Conservation (phyloP, 164 flowering plant genomes). For the Kingdonia uniflora region DNA sequence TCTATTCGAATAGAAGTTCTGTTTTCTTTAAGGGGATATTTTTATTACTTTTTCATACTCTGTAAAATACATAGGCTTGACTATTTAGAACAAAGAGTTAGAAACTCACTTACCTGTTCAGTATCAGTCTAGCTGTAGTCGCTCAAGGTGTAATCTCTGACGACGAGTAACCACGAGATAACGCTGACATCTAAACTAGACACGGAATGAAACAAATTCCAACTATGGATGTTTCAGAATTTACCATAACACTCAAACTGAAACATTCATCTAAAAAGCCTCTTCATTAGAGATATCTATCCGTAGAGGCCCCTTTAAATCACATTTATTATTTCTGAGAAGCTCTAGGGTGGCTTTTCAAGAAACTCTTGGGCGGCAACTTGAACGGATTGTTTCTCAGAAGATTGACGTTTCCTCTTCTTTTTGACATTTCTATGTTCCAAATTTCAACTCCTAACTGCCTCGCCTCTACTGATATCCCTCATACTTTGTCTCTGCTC, state of each 20-base stretch:
- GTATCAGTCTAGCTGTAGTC: too few species aligned
- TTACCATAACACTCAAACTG: constrained; percentile 5
- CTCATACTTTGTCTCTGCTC: constrained; percentile 76
- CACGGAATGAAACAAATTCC: too few species aligned
- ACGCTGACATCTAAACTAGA: too few species aligned
- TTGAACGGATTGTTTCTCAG: constrained; percentile 49
- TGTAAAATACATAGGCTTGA: too few species aligned
- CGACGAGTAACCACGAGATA: too few species aligned
- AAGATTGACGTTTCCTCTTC: constrained; percentile 68
- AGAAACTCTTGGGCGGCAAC: constrained; percentile 83
- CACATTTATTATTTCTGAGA: constrained; percentile 44
- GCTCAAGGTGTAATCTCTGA: too few species aligned
- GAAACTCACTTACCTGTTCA: too few species aligned
- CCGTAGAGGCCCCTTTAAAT: constrained; percentile 64
- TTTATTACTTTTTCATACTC: too few species aligned
- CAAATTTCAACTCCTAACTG: constrained; percentile 20
- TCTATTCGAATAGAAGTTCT: too few species aligned
- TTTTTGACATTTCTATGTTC: constrained; percentile 33
- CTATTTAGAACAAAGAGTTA: too few species aligned
- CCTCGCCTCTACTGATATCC: constrained; percentile 51
- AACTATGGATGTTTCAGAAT: too few species aligned
- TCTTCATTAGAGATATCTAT: constrained; percentile 35
- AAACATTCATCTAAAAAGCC: constrained; percentile 10
- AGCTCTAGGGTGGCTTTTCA: constrained; percentile 77
- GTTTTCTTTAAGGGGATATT: too few species aligned